Base-by-base conservation (phyloP, 2,329 filamentous ascomycete genomes). In the Diaporthe citri region DNA sequence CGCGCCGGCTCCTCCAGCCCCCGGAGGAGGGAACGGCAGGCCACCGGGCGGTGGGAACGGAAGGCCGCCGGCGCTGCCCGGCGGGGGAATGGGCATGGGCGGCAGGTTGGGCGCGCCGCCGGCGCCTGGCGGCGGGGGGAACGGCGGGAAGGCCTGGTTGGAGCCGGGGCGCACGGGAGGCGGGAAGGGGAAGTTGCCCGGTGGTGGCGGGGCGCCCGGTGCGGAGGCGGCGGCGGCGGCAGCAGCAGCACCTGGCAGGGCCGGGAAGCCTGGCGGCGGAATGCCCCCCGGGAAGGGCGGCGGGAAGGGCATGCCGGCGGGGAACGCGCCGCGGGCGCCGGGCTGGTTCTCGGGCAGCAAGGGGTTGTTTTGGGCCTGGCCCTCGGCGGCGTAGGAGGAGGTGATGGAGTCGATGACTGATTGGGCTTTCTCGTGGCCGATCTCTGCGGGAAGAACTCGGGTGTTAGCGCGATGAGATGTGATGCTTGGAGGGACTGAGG, bases 321-420 rank as follows among this genome's bases (percentile, higher is more conserved):
- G 82, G 28, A 85, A 84, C 28, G 73, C 66, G 51, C 85, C 83
- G 75, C 88, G 86, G 79, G 86, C 87, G 77, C 89, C 88, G 67
- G 90, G 90, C 82, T 92, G 92, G 84, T 92, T 92, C 81, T 92
- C 90, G 15, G 88, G 90, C 66, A 96, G 91, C 91, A 97, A 95
- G 70, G 94, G 96, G 84, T 97, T 98, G 76, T 92, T 91, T 81
- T 92, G 91, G 78, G 93, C 92, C 84, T 98, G 95, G 80, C 97
- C 97, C 86, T 97, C 97, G 79, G 95, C 95, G 78, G 94, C 95
- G 87, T 99, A 98, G 52, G 96, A 98, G 57, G 93, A 95, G 56
- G 97, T 98, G 85, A 99, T 99, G 80, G 94, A 96, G 87, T 99
- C 97, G 83, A 99, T 99, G 80, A 99, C 97, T 67, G 94, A 97